Evolutionary conservation across 192 early-diverging fungal genomes (phyloP).

Genomic region (Backusella sp.): DNA sequence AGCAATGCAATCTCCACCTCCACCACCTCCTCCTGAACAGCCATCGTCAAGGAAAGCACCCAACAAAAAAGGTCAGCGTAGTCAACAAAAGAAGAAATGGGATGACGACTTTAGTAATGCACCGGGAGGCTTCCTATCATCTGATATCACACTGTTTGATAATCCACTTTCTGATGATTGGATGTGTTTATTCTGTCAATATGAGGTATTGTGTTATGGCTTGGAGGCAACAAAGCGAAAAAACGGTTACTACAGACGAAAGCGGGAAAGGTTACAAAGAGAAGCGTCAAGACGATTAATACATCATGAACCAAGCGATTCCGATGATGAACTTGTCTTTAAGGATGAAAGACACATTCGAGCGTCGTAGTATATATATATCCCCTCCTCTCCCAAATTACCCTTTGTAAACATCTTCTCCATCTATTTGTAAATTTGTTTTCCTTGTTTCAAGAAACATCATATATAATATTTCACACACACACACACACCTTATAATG

Average conservation of each 20-base stretch:
- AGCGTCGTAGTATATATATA: background rate
- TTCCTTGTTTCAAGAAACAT: background rate
- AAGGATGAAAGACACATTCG: conserved; percentile 1
- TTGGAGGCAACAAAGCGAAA: conserved; percentile 1
- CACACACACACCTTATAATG: too few relatives aligned
- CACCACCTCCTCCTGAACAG: background rate
- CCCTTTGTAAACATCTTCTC: background rate
- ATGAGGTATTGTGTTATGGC: conserved; percentile 15
- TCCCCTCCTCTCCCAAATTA: too few relatives aligned
- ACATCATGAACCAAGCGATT: conserved; percentile 5
- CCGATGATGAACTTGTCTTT: background rate
- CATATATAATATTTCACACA: too few relatives aligned
- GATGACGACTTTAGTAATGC: background rate
- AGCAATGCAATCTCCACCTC: background rate
- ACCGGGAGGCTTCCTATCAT: conserved; percentile 9
- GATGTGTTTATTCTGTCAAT: conserved; percentile 29
- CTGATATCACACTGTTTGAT: conserved; percentile 11
- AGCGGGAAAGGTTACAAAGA: conserved; percentile 2
- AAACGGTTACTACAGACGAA: conserved; percentile 11
- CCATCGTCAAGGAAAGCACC: background rate
- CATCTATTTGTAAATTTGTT: background rate
- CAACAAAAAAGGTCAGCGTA: background rate
- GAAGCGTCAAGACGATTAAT: background rate
- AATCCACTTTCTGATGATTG: conserved; percentile 21
- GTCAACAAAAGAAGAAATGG: conserved; percentile 5